Evolutionary conservation across 495 filamentous ascomycete species (phyloP).

Genomic region (Clohesyomyces aquaticus): DNA sequence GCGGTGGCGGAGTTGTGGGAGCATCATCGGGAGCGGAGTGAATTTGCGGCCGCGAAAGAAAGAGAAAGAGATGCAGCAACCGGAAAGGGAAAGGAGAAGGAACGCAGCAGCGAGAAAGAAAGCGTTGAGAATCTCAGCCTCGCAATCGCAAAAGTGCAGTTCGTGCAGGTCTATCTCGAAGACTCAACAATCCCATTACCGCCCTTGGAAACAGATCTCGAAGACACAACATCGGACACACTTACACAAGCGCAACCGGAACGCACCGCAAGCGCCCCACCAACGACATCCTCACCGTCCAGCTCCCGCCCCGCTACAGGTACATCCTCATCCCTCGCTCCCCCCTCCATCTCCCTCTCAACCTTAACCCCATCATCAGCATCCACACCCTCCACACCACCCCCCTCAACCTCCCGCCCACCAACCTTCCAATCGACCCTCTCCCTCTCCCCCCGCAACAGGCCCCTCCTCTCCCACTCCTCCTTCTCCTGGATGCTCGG

Average conservation of each 20-base stretch:
- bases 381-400: conserved; percentile 1
- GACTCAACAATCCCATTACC: conserved; percentile 63
- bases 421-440: background rate
- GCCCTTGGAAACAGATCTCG: conserved; percentile 47
- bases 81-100: no score
- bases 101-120: conserved; percentile 26
- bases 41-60: no score
- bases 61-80: no score
- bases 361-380: no score
- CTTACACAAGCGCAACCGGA: background rate
- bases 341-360: no score
- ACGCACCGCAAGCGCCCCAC: conserved; percentile 26
- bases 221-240: conserved; percentile 20
- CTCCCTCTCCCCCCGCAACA: conserved; percentile 34
- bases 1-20: conserved; percentile 70
- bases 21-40: conserved; percentile 47
- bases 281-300: no score
- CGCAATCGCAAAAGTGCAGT: conserved; percentile 72
- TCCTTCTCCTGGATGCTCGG: conserved; percentile 97
- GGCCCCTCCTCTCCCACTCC: conserved; percentile 77
- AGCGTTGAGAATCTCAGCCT: conserved; percentile 58
- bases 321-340: no score
- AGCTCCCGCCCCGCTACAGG: no score
- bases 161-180: conserved; percentile 76
- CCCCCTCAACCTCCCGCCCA: conserved; percentile 17